Conservation (phyloP, 805 yeast species). For the Metschnikowia picachoensis region DNA sequence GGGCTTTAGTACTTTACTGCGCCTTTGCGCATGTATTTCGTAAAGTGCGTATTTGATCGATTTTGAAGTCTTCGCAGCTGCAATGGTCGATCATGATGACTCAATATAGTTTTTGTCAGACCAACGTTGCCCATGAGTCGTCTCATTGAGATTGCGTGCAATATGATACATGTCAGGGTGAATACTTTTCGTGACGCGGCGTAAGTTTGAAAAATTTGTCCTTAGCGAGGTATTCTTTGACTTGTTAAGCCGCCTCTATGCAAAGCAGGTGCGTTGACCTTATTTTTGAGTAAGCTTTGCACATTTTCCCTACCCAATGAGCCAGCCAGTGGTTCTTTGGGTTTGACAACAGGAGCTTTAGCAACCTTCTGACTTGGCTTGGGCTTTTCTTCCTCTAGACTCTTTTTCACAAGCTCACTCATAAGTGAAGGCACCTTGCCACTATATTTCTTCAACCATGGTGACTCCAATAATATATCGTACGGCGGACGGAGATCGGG, state of each 20-base stretch:
- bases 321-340: slow-evolving; percentile 10
- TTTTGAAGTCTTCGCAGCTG: background rate
- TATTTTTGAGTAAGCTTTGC: slow-evolving; percentile 35
- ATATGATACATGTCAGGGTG: too few relatives aligned
- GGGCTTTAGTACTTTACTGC: too few relatives aligned
- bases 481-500: slow-evolving; percentile 83
- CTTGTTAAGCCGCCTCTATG: slow-evolving; percentile 39
- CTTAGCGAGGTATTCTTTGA: slow-evolving; percentile 14
- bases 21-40: background rate
- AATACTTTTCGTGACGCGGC: too few relatives aligned
- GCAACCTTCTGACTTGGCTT: slow-evolving; percentile 13
- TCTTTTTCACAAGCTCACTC: slow-evolving; percentile 26
- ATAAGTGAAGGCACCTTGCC: slow-evolving; percentile 31
- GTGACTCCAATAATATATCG: slow-evolving; percentile 67
- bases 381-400: slow-evolving; percentile 12
- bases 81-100: background rate
- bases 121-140: too few relatives aligned
- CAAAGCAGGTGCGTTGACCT: slow-evolving; percentile 42
- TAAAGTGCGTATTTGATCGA: background rate
- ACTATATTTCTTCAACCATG: slow-evolving; percentile 67
- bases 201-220: background rate
- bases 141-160: too few relatives aligned
- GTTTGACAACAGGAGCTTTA: slow-evolving; percentile 14
- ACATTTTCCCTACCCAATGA: slow-evolving; percentile 30
- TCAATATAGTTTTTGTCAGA: too few relatives aligned